Base-by-base conservation (phyloP, 169 alveolate genomes). In the Eimeria acervulina region DNA sequence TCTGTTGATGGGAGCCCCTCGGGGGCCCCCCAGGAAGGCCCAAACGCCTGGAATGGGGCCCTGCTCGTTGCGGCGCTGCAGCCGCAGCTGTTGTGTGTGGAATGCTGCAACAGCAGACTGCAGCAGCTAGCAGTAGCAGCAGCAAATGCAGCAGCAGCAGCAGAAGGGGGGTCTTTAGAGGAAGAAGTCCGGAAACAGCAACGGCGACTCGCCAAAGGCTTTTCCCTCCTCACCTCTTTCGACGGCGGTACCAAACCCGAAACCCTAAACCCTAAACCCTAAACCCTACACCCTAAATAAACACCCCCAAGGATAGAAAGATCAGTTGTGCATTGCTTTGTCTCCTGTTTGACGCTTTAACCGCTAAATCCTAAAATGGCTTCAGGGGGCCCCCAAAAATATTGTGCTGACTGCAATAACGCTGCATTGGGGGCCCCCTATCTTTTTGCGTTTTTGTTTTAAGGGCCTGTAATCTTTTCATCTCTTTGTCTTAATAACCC, bases 81-180 rank as follows among this genome's bases (percentile, higher is more conserved):
- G 91, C 91, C 91, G 21, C 42, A 51, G 31, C 44, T 83, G 70
- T 26, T 83, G 55, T 83, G 91, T 15, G 47, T 83, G 10, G 91
- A 83, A 52, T 83, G 91, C 91, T 83, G 91, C 91, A 83, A 76
- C 91, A 83, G 91, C 76, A 83, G 91, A 28, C 76, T 83, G 76
- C 74, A 52, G 74, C 66, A 28, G 74, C 76, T 83, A 31, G 44
- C 76, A 31, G 91, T 76, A 51, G 91, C 91, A 83, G 91, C 91
- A 52, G 74, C 76, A 51, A 52, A 61, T 15, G 91, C 91, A 7
- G 91, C 91, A 47, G 70, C 91, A 52, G 91, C 91, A 31, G 91
- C 91, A 12, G 26, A 28, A 12, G 91, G 91, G 91, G 70, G 47
- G 4, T 52, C 91, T 21, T 52, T 83, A 12, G 66, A 83, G 31